Percentiles rank a stretch among this genome's conserved stretches.
Conservation (phyloP, 768 basidiomycete genomes). For the Tylopilus balloui region DNA sequence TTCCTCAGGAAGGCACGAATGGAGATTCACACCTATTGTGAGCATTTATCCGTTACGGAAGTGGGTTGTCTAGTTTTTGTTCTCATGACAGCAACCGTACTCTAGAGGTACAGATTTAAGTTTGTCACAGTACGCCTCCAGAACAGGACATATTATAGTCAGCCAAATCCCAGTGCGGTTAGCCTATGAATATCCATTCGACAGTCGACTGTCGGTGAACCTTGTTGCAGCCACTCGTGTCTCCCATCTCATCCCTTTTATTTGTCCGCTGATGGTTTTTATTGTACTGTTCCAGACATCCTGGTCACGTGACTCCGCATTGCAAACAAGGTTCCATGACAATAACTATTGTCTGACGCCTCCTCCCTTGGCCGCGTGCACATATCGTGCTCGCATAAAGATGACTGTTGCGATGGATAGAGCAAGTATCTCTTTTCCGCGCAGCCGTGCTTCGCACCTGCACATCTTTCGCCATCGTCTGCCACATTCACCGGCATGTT, state of each 20-base stretch:
- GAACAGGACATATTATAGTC: slow-evolving; percentile 16
- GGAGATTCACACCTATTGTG: neutral
- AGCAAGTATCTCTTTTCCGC: slow-evolving; percentile 9
- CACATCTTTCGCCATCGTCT: slow-evolving; percentile 9
- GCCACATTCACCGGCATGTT: slow-evolving; percentile 17
- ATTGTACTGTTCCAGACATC: slow-evolving; percentile 21
- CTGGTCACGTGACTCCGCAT: slow-evolving; percentile 21
- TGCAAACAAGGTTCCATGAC: slow-evolving; percentile 9
- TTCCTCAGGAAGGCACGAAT: neutral
- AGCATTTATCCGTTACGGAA: neutral
- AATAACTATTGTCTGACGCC: slow-evolving; percentile 28
- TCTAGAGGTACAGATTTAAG: neutral
- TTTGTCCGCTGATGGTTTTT: slow-evolving; percentile 10
- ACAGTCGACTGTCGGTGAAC: slow-evolving; percentile 2
- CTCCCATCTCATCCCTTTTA: neutral
- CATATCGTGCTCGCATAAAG: slow-evolving; percentile 16
- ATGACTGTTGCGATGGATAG: slow-evolving; percentile 3
- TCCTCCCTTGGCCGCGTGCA: slow-evolving; percentile 8
- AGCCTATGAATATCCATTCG: slow-evolving; percentile 5
- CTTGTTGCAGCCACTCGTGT: slow-evolving; percentile 11
- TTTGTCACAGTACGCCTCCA: neutral
- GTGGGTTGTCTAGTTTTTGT: too few species aligned
- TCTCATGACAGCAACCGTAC: neutral
- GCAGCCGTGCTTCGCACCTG: slow-evolving; percentile 29
- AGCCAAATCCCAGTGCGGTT: neutral